Base-by-base conservation (phyloP, 345 rosid species). In the Turnera subulata region DNA sequence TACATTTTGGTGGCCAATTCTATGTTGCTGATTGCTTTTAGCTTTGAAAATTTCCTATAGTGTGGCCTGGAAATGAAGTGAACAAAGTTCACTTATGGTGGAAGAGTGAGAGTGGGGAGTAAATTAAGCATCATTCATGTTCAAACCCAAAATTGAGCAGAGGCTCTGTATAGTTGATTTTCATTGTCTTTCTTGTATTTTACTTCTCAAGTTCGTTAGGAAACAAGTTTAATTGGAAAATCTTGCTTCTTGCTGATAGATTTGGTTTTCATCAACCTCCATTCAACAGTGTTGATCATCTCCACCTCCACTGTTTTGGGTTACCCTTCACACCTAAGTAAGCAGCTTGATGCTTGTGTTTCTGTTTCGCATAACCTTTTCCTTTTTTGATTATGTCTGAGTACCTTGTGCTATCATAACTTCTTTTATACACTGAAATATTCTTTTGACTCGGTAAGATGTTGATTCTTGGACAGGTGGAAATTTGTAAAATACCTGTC, bases 181-280 rank as follows among this genome's bases (percentile, higher is more conserved):
- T 10, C 4, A 15, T 8, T 58, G 15, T 55, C 18, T 48, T 18
- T 19, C 43, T 22, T 40, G 19, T 37, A n/a, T 55, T 51, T 51
- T 51, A 40, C 12, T 45, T 11, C 2, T 21, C 1, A 48, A 47
- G 22, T 46, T 56, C 16, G 35, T 48, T 15, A 40, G 26, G 20
- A 17, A 62, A 35, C 40, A 40, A 51, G 43, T 20, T 21, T 48
- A 19, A 55, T 53, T 61, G 53, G 35, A 51, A 59, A 61, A 56
- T 21, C 15, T 25, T 53, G n/a, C 58, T 39, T 67, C 55, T 58
- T 29, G 35, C 64, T 53, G 6, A 46, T 79, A 81, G 83, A 61
- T 88, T 81, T 71, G 98, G 98, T 25, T 88, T 88, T 70, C 95
- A 91, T 78, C 95, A 65, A 72, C 98, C 96, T 62, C 98, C 96